A percentile compares a stretch with the other conserved stretches of the same genome.
phyloP scores from a whole-genome alignment of 768 basidiomycete species.

The Kwoniella europaea region DNA sequence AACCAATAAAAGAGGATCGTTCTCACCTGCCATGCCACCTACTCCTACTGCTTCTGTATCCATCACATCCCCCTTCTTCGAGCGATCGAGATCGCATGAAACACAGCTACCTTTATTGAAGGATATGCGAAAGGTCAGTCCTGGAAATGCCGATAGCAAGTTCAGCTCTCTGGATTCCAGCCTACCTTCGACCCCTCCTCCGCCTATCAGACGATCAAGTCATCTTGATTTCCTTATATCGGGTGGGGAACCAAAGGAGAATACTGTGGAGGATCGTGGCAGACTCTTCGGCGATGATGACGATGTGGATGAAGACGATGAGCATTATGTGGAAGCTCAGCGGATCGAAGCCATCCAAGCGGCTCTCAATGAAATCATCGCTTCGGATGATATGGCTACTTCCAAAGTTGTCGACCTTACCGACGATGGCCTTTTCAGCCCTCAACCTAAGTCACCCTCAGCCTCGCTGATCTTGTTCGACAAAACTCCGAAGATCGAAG shows the following conservation, averaged over 20 bases:
- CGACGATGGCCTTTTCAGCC: neutral
- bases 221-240: slow-evolving; percentile 51
- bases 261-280: slow-evolving; percentile 42
- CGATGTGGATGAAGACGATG: slow-evolving; percentile 43
- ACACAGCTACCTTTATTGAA: neutral
- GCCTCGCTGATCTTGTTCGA: slow-evolving; percentile 32
- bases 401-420: slow-evolving; percentile 5
- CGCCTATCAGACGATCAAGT: slow-evolving; percentile 18
- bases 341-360: slow-evolving; percentile 96
- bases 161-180: neutral
- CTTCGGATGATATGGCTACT: slow-evolving; percentile 66
- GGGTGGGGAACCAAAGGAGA: slow-evolving; percentile 2
- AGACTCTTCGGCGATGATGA: slow-evolving; percentile 84
- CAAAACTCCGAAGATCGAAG: neutral
- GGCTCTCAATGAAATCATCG: slow-evolving; percentile 93
- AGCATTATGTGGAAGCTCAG: slow-evolving; percentile 72
- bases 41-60: slow-evolving; percentile 31
- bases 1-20: slow-evolving; percentile 20
- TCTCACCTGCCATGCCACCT: slow-evolving; percentile 26
- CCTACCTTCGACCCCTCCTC: slow-evolving; percentile 30
- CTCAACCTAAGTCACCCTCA: slow-evolving; percentile 23
- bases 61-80: slow-evolving; percentile 32
- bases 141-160: neutral
- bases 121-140: slow-evolving; percentile 16
- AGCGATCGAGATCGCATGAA: slow-evolving; percentile 17